Base-by-base conservation (phyloP, 2,329 filamentous ascomycete species). In the Colletotrichum sublineola region DNA sequence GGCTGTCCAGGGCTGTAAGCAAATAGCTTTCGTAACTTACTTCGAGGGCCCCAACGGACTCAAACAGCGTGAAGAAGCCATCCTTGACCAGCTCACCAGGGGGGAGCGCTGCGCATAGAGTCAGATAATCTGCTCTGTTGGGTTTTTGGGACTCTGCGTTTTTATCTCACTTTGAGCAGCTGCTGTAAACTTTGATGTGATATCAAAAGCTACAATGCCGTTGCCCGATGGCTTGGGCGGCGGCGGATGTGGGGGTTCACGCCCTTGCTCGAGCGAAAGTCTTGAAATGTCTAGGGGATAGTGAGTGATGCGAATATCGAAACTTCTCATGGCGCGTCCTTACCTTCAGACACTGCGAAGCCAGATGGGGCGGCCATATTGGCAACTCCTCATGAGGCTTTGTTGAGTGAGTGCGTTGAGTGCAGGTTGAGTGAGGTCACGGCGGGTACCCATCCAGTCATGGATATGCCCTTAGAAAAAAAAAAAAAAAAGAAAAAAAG, bases 61-160 rank as follows among this genome's bases (percentile, higher is more conserved):
- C 96, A 77, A 97, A 98, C 5, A 99, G 87, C 1, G 95, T 97
- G 79, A 99, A 98, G 80, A 90, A 91, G 56, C 93, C 94, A 94
- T 98, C 95, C 84, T 98, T 98, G 75, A 98, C 88, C 3, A 99
- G 88, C 76, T 97, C 91, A 42, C 96, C 96, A 9, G 93, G 90
- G 58, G 88, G 83, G 69, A 98, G 85, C 74, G 90, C 95, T 97
- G 74, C 55, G 57, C 29, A 53, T 60, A 33, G 8, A 31, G 74
- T 82, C 64, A 84, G 79, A 24, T 8, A 15, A 33, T 11, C 15
- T 31, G 20, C 15, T 18, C 20, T 38, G 14, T 8, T 24, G 33
- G 4, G 18, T 3, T 3, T n/a, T n/a, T 1, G 12, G 20, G 31
- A 2, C 18, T 31, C 57, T 36, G 62, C 2, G 15, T n/a, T 57